Evolutionary conservation across 2,329 filamentous ascomycete species (phyloP).

Genomic region (Ophiostoma populinum): DNA sequence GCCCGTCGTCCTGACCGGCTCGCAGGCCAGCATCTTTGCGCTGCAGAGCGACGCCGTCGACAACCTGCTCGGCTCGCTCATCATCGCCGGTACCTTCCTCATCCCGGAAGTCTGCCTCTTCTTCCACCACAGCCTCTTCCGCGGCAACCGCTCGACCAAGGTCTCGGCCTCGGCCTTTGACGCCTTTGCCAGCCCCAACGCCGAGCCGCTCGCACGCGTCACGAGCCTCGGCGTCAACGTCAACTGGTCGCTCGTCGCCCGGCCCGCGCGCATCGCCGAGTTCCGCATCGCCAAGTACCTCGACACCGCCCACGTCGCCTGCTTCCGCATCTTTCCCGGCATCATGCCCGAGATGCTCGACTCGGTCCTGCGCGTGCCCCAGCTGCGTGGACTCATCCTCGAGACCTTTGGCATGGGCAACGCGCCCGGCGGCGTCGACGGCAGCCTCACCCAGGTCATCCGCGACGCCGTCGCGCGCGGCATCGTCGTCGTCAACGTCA

Average conservation of each 20-base stretch:
- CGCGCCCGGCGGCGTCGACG: constrained; percentile 66
- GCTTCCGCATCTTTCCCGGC: constrained; percentile 77
- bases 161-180: constrained; percentile 73
- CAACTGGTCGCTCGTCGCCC: constrained; percentile 59
- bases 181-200: constrained; percentile 80
- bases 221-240: constrained; percentile 68
- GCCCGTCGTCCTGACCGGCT: constrained; percentile 72
- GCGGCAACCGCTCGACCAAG: constrained; percentile 78
- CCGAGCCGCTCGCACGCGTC: constrained; percentile 62
- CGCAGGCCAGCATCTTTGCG: constrained; percentile 73
- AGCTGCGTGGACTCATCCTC: constrained; percentile 63
- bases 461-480: constrained; percentile 61
- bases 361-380: constrained; percentile 59
- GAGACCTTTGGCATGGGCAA: constrained; percentile 93
- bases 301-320: constrained; percentile 78
- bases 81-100: constrained; percentile 81
- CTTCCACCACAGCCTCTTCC: constrained; percentile 81
- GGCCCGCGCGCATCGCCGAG: constrained; percentile 55
- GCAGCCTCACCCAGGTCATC: constrained; percentile 62
- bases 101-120: constrained; percentile 88
- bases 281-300: constrained; percentile 60
- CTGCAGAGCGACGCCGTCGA: constrained; percentile 83
- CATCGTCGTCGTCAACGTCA: constrained; percentile 78
- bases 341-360: constrained; percentile 91
- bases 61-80: constrained; percentile 73